phyloP scores from a whole-genome alignment of 148 eudicot genomes.

The Fagopyrum homotropicum region DNA sequence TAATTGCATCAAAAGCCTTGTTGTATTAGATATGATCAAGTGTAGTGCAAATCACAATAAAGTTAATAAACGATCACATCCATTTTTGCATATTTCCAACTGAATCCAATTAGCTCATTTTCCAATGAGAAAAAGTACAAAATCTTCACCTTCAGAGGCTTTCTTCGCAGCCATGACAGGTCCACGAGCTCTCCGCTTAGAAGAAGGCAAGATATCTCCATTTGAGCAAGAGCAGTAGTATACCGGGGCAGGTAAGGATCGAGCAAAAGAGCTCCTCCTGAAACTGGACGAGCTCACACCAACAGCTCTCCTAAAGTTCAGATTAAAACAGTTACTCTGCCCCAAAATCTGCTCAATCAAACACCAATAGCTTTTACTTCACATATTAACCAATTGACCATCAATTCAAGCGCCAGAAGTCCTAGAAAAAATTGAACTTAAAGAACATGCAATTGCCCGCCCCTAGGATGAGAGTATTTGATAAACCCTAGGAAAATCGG shows the following conservation, averaged over 20 bases:
- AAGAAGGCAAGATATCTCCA: slow-evolving; percentile 38
- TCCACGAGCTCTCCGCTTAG: slow-evolving; percentile 88
- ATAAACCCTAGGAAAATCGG: not conserved
- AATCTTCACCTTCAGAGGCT: slow-evolving; percentile 48
- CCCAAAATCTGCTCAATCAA: slow-evolving; percentile 43
- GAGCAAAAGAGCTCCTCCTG: slow-evolving; percentile 39
- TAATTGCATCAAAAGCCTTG: not conserved
- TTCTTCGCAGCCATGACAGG: slow-evolving; percentile 96
- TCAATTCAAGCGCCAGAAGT: not conserved
- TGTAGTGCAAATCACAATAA: not conserved
- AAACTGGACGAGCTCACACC: slow-evolving; percentile 36
- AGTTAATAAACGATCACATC: not conserved
- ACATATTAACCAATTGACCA: not conserved
- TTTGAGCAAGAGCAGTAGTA: slow-evolving; percentile 42
- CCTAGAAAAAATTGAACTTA: not conserved
- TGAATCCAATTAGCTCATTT: not conserved
- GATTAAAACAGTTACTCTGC: slow-evolving; percentile 48
- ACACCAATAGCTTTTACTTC: not conserved
- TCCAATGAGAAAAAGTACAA: not conserved
- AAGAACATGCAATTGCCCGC: not conserved
- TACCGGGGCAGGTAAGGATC: slow-evolving; percentile 21
- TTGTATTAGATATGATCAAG: not conserved
- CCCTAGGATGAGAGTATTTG: not conserved
- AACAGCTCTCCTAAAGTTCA: slow-evolving; percentile 36
- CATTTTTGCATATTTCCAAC: not conserved